Evolutionary conservation across 495 filamentous ascomycete genomes (phyloP), one percentile per base, ranked within the genome.

Genomic region (Penicillium salamii): DNA sequence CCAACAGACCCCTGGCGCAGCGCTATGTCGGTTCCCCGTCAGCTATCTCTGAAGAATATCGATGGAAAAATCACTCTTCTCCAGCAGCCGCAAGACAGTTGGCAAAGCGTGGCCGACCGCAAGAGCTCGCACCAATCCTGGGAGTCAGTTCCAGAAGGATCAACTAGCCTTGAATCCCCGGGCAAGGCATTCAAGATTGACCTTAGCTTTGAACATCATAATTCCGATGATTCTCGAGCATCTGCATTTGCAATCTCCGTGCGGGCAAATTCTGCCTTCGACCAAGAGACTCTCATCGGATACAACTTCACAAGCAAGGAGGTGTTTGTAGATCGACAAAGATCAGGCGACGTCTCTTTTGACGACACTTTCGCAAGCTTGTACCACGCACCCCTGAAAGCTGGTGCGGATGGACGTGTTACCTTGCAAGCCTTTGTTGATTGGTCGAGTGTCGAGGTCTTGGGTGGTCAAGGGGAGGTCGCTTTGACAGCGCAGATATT

Each of bases 1-100:
- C 69, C 67, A 1, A 64, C 64, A 3, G 67, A 74, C 52, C 65
- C 71, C 13, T 84, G 75, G 73, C 70, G 80, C 8, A 74, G 72
- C 3, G 53, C 70, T 7, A 80, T 80, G 78, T 61, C 68, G 17
- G 50, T 79, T 5, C 76, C 78, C 11, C 65, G 78, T 18, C 13
- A 65, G 59, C 43, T 75, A 62, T 39, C 56, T 5, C 54, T 68
- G 4, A 50, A 55, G 44, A 68, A 55, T 7, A 49, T 65, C 19
- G 39, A 48, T 14, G 47, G 24, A 1, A 59, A 43, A 35, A 15
- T 38, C 13, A 49, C 23, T 5, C 24, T 68, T 11, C 32, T 64
- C 11, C 65, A 68, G 29, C 34, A 59, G 37, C 65, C 65, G 0
- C 31, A 48, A 18, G 57, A 49, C 5, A 32, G 29, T 11, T 32